Percentiles rank a stretch among this genome's conserved stretches.
These are phyloP conservation scores for Penstemon barbatus DNA, from an alignment of 257 asterid species.

Conservation along the genomic window DNA sequence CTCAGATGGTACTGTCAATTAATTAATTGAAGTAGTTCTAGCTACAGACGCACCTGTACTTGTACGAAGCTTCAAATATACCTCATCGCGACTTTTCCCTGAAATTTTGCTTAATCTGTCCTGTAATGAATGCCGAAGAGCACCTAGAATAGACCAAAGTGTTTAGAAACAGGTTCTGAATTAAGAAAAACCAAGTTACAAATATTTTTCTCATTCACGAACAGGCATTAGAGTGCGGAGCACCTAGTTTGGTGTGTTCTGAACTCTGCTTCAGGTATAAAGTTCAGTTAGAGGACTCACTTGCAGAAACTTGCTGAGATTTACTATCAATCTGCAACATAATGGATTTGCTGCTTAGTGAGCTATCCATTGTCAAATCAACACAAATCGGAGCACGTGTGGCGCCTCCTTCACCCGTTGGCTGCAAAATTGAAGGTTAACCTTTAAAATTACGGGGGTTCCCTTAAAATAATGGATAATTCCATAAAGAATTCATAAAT, in stretches of 20 bases:
- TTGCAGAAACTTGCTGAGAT: slow-evolving; percentile 68
- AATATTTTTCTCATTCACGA: slow-evolving; percentile 17
- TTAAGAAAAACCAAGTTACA: slow-evolving; percentile 23
- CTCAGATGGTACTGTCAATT: slow-evolving; percentile 10
- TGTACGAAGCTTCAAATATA: slow-evolving; percentile 58
- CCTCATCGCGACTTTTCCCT: slow-evolving; percentile 66
- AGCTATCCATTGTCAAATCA: slow-evolving; percentile 58
- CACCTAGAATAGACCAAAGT: slow-evolving; percentile 48
- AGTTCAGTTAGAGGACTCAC: slow-evolving; percentile 44
- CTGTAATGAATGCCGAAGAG: slow-evolving; percentile 67
- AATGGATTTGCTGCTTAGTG: slow-evolving; percentile 64
- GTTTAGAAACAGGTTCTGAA: slow-evolving; percentile 21
- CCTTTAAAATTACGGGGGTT: background rate
- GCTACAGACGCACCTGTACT: slow-evolving; percentile 44
- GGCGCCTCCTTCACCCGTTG: slow-evolving; percentile 86
- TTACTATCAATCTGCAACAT: slow-evolving; percentile 60
- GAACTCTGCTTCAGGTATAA: slow-evolving; percentile 24
- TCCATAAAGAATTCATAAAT: background rate
- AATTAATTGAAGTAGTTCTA: background rate
- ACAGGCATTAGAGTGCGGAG: slow-evolving; percentile 14
- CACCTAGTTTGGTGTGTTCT: slow-evolving; percentile 13
- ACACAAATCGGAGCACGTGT: slow-evolving; percentile 73
- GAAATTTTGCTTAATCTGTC: slow-evolving; percentile 59
- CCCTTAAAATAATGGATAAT: background rate
- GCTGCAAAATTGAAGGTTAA: slow-evolving; percentile 40